Evolutionary conservation across 1,284 basidiomycete genomes (phyloP).

Genomic region (Rhodotorula sp.): DNA sequence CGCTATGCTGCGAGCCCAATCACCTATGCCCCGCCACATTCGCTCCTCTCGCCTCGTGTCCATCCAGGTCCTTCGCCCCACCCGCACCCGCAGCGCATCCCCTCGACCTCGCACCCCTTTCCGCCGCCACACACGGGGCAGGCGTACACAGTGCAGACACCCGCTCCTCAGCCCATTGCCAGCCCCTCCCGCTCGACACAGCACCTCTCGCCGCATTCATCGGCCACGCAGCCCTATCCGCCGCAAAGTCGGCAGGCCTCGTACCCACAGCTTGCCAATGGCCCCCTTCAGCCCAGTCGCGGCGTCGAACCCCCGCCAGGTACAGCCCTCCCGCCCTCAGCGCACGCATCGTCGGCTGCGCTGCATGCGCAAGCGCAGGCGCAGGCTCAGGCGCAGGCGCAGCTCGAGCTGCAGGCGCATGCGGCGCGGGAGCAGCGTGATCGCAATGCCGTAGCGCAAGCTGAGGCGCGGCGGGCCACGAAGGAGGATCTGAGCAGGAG

Average conservation of each 20-base stretch:
- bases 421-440: neutral
- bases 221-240: neutral
- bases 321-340: neutral
- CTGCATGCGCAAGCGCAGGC: neutral
- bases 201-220: neutral
- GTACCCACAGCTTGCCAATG: neutral
- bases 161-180: neutral
- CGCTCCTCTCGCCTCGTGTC: neutral
- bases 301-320: neutral
- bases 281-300: neutral
- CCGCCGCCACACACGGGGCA: neutral
- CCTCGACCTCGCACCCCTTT: neutral
- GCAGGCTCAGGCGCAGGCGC: neutral
- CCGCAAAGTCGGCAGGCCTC: neutral
- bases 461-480: neutral
- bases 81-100: neutral
- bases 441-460: neutral
- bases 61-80: neutral
- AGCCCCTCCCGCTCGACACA: neutral
- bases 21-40: neutral
- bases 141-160: neutral
- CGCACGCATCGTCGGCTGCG: neutral
- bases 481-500: neutral
- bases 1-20: neutral
- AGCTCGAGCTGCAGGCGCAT: neutral